These are phyloP conservation scores for Yarrowia porcina DNA, from an alignment of 805 yeast genomes.

Conservation along the genomic window DNA sequence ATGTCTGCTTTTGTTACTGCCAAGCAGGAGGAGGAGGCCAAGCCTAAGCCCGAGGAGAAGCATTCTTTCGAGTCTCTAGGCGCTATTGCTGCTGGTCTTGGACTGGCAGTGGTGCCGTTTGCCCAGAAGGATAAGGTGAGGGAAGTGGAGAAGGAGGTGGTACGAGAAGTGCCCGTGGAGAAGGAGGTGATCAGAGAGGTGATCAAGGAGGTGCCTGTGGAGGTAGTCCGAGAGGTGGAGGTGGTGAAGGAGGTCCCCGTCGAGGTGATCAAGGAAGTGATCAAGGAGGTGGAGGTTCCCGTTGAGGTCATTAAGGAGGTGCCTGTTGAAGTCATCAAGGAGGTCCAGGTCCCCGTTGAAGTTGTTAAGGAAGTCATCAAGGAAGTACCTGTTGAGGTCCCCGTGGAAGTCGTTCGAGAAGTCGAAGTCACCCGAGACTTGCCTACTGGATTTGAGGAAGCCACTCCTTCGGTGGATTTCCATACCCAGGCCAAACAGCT, in stretches of 20 bases:
- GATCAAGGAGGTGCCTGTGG: background rate
- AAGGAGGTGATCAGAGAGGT: background rate
- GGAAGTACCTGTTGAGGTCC: too few relatives aligned
- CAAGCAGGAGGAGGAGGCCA: background rate
- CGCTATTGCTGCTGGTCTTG: constrained; percentile 15
- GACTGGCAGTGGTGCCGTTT: constrained; percentile 13
- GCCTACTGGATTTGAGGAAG: background rate
- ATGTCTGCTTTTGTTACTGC: constrained; percentile 7
- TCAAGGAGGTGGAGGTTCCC: constrained; percentile 5
- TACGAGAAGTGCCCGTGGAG: background rate
- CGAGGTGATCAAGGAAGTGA: constrained; percentile 13
- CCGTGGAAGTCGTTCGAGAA: background rate
- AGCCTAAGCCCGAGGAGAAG: background rate
- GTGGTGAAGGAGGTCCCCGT: constrained; percentile 22
- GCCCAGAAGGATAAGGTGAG: background rate
- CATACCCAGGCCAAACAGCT: constrained; percentile 15
- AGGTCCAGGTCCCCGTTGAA: background rate
- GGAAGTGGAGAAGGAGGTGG: constrained; percentile 13
- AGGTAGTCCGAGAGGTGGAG: constrained; percentile 16
- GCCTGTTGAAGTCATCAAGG: background rate
- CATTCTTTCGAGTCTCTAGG: constrained; percentile 16
- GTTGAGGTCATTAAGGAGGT: constrained; percentile 13
- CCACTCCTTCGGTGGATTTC: background rate
- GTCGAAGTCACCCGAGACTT: background rate
- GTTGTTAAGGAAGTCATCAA: background rate